Evolutionary conservation across 2,329 filamentous ascomycete genomes (phyloP), one percentile per base, ranked within the genome.

Genomic region (Mollisia scopiformis): DNA sequence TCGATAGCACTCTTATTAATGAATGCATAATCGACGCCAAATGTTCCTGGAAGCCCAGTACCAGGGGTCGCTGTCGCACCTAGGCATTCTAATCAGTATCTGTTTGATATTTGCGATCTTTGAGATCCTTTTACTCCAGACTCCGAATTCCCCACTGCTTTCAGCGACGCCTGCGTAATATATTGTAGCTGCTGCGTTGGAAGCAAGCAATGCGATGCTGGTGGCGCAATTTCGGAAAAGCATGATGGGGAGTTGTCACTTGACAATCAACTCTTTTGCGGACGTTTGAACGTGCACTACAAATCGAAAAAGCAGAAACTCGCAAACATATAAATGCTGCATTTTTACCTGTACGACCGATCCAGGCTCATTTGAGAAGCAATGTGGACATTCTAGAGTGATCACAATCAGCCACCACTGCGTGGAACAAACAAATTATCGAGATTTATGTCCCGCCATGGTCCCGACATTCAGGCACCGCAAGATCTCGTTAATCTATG

Each of bases 11-110:
- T 70, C 62, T 78, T 70, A 62, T 78, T 77, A 66, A 83, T 82
- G 68, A 83, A 83, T 10, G 75, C 68, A 68, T 83, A 83, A 58
- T 83, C 80, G 6, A 76, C 74, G 6, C 80, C 80, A 59, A 83
- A 83, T 1, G 70, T 69, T 0, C 81, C 80, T 0, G 80, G 81
- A 21, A 83, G 72, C 1, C 80, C 80, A 4, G 74, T 77, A 1
- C 78, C 78, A 6, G 66, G 64, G 2, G 71, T 75, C 0, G 71
- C 67, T 2, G 71, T 72, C 3, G 71, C 62, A 52, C 65, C 64
- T 68, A 33, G 52, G 6, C 39, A 1, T 21, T 7, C n/a, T 21
- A 2, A 19, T 43, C 39, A 23, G n/a, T 19, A 43, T 3, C 39
- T 23, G n/a, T 10, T 21, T 23, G n/a, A 43, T 1, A 43, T 1